Percentiles rank a stretch among this genome's conserved stretches.
Evolutionary conservation across 768 basidiomycete genomes (phyloP).

Genomic region (Xerocomus brunneocitrinus): DNA sequence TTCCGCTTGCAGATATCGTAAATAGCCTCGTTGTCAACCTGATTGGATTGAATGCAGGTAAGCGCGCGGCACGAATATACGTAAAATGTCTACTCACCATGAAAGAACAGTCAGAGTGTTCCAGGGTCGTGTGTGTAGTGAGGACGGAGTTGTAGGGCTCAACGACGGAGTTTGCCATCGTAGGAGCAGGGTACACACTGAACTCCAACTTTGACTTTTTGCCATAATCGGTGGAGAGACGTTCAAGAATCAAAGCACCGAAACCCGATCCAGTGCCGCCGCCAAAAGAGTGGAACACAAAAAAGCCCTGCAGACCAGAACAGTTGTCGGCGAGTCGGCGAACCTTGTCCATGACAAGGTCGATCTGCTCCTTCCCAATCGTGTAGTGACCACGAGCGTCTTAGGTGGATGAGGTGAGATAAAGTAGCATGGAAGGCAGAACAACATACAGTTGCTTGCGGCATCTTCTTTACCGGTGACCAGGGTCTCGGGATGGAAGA

Average conservation of each 20-base stretch:
- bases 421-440: background rate
- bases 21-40: conserved; percentile 84
- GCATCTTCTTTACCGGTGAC: conserved; percentile 99
- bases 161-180: conserved; percentile 90
- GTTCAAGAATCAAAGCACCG: conserved; percentile 92
- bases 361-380: conserved; percentile 96
- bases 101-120: conserved; percentile 99
- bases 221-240: conserved; percentile 94
- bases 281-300: conserved; percentile 99
- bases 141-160: conserved; percentile 98
- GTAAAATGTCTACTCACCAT: conserved; percentile 55
- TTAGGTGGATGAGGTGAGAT: conserved; percentile 29
- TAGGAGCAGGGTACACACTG: conserved; percentile 93
- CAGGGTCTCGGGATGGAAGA: conserved; percentile 99
- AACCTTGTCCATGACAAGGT: conserved; percentile 92
- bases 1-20: conserved; percentile 84
- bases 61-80: conserved; percentile 1
- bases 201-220: conserved; percentile 99
- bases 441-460: conserved; percentile 88
- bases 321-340: conserved; percentile 96
- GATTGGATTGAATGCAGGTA: conserved; percentile 1
- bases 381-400: conserved; percentile 99
- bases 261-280: conserved; percentile 99
- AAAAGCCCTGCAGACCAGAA: conserved; percentile 95
- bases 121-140: conserved; percentile 96